phyloP scores from a whole-genome alignment of 2,329 filamentous ascomycete genomes.

The Aspergillus carbonarius region DNA sequence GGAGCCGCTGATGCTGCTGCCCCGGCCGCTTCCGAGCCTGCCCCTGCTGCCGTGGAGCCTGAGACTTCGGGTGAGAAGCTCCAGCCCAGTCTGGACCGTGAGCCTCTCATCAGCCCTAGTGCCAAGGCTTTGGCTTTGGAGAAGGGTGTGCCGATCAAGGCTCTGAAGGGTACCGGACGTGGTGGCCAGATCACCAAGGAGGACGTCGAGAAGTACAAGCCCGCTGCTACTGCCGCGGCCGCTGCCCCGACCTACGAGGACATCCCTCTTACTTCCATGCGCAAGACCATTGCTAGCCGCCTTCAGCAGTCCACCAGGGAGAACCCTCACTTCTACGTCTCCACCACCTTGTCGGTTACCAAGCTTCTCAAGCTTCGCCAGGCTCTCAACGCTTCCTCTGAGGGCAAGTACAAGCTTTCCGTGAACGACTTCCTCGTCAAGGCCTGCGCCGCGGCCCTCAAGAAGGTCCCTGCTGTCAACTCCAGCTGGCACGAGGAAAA shows the following conservation, averaged over 20 bases:
- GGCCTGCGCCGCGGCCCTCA: conserved; percentile 81
- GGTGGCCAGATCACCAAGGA: conserved; percentile 86
- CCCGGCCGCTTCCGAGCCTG: conserved; percentile 61
- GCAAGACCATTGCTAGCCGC: conserved; percentile 93
- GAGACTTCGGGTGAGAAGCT: conserved; percentile 73
- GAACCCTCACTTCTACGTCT: conserved; percentile 98
- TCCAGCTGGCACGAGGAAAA: conserved; percentile 83
- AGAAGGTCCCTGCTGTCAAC: conserved; percentile 95
- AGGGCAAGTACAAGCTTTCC: conserved; percentile 98
- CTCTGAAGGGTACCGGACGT: conserved; percentile 82
- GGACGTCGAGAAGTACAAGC: conserved; percentile 84
- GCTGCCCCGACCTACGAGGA: conserved; percentile 75
- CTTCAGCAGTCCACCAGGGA: conserved; percentile 85
- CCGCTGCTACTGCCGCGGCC: conserved; percentile 50
- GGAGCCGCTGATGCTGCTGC: conserved; percentile 52
- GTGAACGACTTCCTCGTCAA: conserved; percentile 99
- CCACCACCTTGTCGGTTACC: conserved; percentile 81
- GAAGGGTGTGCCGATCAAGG: conserved; percentile 73
- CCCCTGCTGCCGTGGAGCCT: conserved; percentile 60
- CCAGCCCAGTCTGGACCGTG: conserved; percentile 79
- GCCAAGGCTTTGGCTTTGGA: conserved; percentile 82
- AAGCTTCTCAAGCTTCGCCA: conserved; percentile 96
- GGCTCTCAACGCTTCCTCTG: conserved; percentile 82
- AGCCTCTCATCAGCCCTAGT: conserved; percentile 68
- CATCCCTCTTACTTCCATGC: conserved; percentile 83